Evolutionary conservation across 2,329 filamentous ascomycete genomes (phyloP).

Genomic region (Zymoseptoria tritici): DNA sequence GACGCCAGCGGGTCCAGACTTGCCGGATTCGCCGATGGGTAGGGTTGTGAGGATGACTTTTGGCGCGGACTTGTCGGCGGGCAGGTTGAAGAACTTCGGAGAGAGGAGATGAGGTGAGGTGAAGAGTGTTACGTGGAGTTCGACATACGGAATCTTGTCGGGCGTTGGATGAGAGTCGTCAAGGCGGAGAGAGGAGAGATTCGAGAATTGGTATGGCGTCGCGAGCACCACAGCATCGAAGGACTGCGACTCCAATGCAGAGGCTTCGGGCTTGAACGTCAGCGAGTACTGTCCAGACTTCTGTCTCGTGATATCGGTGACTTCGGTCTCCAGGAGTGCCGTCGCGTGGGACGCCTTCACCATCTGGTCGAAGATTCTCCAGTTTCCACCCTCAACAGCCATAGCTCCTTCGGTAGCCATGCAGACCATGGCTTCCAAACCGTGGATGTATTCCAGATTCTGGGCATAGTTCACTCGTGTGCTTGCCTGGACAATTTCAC

Average conservation of each 20-base stretch:
- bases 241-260: conserved; percentile 1
- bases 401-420: conserved; percentile 83
- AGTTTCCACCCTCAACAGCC: conserved; percentile 77
- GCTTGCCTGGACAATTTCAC: conserved; percentile 80
- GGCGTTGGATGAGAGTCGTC: conserved; percentile 46
- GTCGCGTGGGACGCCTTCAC: conserved; percentile 55
- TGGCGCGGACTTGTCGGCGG: conserved; percentile 53
- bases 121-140: conserved; percentile 84
- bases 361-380: conserved; percentile 88
- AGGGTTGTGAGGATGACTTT: conserved; percentile 78
- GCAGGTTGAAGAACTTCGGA: conserved; percentile 63
- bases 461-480: conserved; percentile 94
- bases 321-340: conserved; percentile 59
- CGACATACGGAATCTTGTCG: conserved; percentile 75
- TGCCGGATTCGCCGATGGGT: conserved; percentile 48
- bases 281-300: conserved; percentile 38
- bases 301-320: conserved; percentile 49
- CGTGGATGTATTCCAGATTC: conserved; percentile 79
- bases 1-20: conserved; percentile 47
- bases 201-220: conserved; percentile 72
- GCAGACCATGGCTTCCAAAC: conserved; percentile 82
- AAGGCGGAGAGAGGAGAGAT: conserved; percentile 46
- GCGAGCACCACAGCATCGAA: conserved; percentile 65
- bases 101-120: conserved; percentile 68
- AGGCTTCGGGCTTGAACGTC: conserved; percentile 25